Conservation (phyloP, 805 yeast genomes). For the Torulaspora gathmanii region DNA sequence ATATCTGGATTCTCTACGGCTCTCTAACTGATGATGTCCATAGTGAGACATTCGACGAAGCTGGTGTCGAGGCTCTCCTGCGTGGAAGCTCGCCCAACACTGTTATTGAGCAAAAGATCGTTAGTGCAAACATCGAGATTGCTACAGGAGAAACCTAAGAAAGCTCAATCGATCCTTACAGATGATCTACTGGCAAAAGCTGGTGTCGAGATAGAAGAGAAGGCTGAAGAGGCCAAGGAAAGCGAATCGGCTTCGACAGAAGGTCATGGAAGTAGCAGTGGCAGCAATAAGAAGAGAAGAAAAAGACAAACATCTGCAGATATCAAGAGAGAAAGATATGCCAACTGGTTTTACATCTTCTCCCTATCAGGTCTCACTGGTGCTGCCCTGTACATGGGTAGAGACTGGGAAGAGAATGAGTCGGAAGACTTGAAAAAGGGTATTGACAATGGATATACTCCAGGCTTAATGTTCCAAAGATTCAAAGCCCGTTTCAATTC, state of each 20-base stretch:
- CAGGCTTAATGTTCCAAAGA: conserved; percentile 61
- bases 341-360: conserved; percentile 65
- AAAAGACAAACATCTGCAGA: conserved; percentile 68
- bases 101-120: conserved; percentile 3
- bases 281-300: conserved; percentile 39
- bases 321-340: conserved; percentile 74
- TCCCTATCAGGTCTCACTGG: conserved; percentile 46
- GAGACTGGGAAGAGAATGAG: conserved; percentile 82
- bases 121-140: conserved; percentile 3
- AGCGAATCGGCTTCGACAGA: conserved; percentile 15
- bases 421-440: conserved; percentile 53
- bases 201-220: conserved; percentile 61
- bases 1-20: not conserved
- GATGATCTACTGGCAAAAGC: conserved; percentile 82
- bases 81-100: not conserved
- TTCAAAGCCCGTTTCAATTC: conserved; percentile 66
- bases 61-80: conserved; percentile 3
- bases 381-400: conserved; percentile 61
- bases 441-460: conserved; percentile 63
- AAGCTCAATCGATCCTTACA: conserved; percentile 54
- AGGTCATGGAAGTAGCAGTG: conserved; percentile 13
- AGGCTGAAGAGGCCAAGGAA: conserved; percentile 17
- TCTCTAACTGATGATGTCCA: not conserved
- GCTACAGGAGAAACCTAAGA: conserved; percentile 16
- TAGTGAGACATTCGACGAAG: conserved; percentile 5